Percentiles rank a stretch among this genome's conserved stretches.
Conservation (phyloP, 2,329 filamentous ascomycete species). For the Neopestalotiopsis clavispora region DNA sequence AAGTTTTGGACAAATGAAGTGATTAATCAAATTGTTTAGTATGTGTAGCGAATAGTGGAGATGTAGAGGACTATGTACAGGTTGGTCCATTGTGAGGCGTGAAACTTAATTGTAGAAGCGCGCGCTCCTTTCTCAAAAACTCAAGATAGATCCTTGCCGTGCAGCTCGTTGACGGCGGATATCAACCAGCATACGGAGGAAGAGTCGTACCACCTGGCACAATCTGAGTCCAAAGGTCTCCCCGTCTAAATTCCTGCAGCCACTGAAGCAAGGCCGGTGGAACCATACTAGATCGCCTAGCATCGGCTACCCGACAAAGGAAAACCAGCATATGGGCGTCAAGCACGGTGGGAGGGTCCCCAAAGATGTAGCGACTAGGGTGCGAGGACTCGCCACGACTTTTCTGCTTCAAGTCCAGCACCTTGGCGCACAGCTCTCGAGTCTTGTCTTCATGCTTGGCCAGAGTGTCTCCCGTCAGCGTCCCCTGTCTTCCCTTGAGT, state of each 20-base stretch:
- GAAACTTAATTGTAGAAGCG: no score
- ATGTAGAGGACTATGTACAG: no score
- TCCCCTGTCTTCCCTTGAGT: not conserved
- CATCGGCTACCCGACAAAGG: not conserved
- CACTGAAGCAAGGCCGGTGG: not conserved
- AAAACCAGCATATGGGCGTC: not conserved
- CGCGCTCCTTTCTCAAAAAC: no score
- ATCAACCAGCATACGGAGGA: not conserved
- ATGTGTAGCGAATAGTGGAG: no score
- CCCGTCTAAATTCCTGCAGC: not conserved
- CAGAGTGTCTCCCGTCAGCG: not conserved
- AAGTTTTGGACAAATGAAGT: no score
- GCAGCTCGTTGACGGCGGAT: no score
- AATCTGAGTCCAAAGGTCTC: not conserved
- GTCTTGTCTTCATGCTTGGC: not conserved
- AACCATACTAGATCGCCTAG: not conserved
- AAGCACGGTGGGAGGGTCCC: not conserved
- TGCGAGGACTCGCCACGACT: not conserved
- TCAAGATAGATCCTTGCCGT: no score
- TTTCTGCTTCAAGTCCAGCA: not conserved
- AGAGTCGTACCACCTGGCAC: not conserved
- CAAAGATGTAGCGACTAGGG: not conserved
- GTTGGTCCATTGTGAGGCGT: no score
- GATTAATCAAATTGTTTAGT: no score
- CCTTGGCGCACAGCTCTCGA: not conserved